Base-by-base conservation (phyloP, 352 stramenopile species). In the Aphanomyces astaci region DNA sequence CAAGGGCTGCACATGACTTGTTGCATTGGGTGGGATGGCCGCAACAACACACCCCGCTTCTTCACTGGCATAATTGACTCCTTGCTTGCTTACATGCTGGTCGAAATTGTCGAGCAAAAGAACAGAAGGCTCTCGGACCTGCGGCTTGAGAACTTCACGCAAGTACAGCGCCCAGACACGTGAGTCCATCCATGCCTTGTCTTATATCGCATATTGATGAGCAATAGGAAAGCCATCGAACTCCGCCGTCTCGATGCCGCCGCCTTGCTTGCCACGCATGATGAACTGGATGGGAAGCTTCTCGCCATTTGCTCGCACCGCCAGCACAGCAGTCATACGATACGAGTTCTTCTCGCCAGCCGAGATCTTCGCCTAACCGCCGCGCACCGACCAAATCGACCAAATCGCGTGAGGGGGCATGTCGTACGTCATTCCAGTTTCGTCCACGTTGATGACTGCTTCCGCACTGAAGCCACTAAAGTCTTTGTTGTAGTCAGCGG, bases 231-330 rank as follows among this genome's bases (percentile, higher is more conserved):
- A 75, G 0, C 19, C 32, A 0, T 39, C 31, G 0, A 73, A 27
- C 46, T 75, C 70, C 0, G 51, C 3, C 13, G 22, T 17, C 24
- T 74, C 60, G 31, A 77, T 73, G 4, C n/a, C n/a, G 17, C 69
- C 64, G 0, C 70, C 65, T 5, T 49, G 70, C 28, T 64, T 27
- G 0, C 39, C 69, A 3, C 46, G 60, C 19, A 75, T n/a, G 28
- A 73, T 73, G 22, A 75, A 72, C 3, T 72, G 33, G 1, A 77
- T 57, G 2, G 69, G 72, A 3, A 73, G 56, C 27, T 77, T 77
- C 5, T 43, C 64, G 2, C 65, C 65, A 48, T 75, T 70, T 1
- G 40, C 72, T 40, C 70, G 28, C 3, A 67, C 7, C 0, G 64
- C 67, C 2, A 77, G 25, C 15, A 75, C 55, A 1, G 63, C 65